Conservation (phyloP, 1,139 yeast genomes). For the Pneumocystis murina region DNA sequence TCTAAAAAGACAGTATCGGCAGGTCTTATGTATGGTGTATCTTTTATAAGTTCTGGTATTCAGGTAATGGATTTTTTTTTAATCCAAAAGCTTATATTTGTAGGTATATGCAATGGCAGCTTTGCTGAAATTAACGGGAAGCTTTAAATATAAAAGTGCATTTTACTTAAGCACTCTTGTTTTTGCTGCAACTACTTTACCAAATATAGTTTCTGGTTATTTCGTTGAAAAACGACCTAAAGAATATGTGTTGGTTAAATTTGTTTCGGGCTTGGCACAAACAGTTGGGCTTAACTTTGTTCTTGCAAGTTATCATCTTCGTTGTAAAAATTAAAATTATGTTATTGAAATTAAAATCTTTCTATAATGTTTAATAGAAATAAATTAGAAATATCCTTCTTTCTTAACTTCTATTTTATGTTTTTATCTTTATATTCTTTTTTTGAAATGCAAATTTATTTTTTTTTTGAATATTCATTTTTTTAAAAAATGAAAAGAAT, state of each 20-base stretch:
- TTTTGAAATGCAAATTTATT: too few species aligned
- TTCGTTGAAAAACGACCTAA: slow-evolving; percentile 25
- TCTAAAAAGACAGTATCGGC: slow-evolving; percentile 28
- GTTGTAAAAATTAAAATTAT: background rate
- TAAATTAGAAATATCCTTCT: too few species aligned
- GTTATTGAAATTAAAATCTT: background rate
- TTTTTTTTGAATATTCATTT: too few species aligned
- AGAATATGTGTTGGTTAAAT: slow-evolving; percentile 25
- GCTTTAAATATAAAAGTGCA: slow-evolving; percentile 28
- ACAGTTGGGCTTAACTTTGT: slow-evolving; percentile 28
- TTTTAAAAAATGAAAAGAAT: too few species aligned
- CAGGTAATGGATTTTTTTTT: slow-evolving; percentile 11
- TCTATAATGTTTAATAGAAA: background rate
- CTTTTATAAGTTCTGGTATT: slow-evolving; percentile 23
- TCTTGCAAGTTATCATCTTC: slow-evolving; percentile 10
- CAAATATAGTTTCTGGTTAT: slow-evolving; percentile 24
- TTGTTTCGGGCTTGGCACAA: slow-evolving; percentile 26
- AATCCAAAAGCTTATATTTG: slow-evolving; percentile 4
- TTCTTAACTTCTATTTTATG: too few species aligned
- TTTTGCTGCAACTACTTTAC: slow-evolving; percentile 27
- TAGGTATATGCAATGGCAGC: slow-evolving; percentile 32
- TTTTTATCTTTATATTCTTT: too few species aligned
- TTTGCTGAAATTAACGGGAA: slow-evolving; percentile 27
- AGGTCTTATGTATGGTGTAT: slow-evolving; percentile 24
- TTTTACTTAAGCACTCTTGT: slow-evolving; percentile 28